Evolutionary conservation across 2,329 filamentous ascomycete species (phyloP), one percentile per base, ranked within the genome.

Genomic region (Lachnellula arida): DNA sequence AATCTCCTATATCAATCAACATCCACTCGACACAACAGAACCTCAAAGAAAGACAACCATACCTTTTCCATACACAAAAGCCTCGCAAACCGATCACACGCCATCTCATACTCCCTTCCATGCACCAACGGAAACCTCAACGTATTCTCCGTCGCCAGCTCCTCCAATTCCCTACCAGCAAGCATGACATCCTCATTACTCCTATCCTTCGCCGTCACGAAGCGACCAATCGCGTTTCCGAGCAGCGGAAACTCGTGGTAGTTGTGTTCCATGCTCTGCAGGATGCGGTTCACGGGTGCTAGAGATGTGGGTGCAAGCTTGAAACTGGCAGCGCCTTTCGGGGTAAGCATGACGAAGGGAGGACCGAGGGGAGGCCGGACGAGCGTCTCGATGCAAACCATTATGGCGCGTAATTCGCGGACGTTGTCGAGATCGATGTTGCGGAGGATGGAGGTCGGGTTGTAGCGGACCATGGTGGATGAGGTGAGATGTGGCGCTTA

Each of bases 101-200:
- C 46, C 19, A 8, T 11, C 25, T 9, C 28, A 39, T 49, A 49
- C 46, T 17, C 12, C 7, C n/a, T 6, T 8, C 17, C 12, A 49
- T 49, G 9, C 25, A 11, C 3, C 32, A 11, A 22, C 5, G 46
- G 46, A 25, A 23, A 12, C 23, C 23, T 12, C 23, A 49, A 19
- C 46, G 34, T 28, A 35, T 39, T 15, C 15, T 49, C 46, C 14
- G 15, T 34, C 17, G 23, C 46, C 25, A 49, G 23, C 46, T 66
- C 49, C 15, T 51, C 49, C 46, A 49, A 37, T 7, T 49, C 46
- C 28, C 11, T 37, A 12, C 28, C 32, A 12, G 48, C 48, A 22
- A 11, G 32, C 11, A 42, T 11, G 8, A 50, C 19, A 15, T 50
- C 17, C 15, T 19, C n/a, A 40, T 50, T 19, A 15, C 32, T 39